Conservation (phyloP, 23 red algal genomes). For the Chondrus crispus region DNA sequence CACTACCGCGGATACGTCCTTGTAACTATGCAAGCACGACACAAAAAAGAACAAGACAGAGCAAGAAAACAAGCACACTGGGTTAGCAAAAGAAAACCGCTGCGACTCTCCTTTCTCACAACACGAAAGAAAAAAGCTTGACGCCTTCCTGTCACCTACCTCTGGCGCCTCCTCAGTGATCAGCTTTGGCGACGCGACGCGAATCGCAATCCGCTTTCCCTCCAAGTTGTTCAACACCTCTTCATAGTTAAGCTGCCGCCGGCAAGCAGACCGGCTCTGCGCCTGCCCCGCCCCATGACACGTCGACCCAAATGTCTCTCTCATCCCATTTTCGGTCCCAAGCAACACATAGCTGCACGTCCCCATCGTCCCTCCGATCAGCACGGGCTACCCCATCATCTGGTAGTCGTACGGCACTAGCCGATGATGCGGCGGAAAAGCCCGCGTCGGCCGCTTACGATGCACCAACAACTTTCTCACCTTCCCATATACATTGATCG, state of each 20-base stretch:
- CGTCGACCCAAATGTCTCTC: constrained; percentile 88
- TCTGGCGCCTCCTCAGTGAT: constrained; percentile 91
- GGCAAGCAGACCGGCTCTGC: constrained; percentile 61
- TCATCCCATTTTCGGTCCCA: constrained; percentile 84
- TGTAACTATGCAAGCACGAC: constrained; percentile 74
- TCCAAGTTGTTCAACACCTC: constrained; percentile 81
- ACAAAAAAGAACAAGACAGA: too few relatives aligned
- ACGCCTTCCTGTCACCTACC: constrained; percentile 20
- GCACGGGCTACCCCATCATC: constrained; percentile 81
- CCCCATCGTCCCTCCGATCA: constrained; percentile 96
- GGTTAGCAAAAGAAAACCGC: too few relatives aligned
- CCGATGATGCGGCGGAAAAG: constrained; percentile 90
- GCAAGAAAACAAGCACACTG: too few relatives aligned
- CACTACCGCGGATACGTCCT: constrained; percentile 91
- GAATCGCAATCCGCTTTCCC: constrained; percentile 77
- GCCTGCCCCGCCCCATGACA: constrained; percentile 93
- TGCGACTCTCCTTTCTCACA: too few relatives aligned
- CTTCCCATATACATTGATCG: constrained; percentile 53
- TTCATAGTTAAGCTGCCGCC: constrained; percentile 77
- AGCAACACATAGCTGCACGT: constrained; percentile 87
- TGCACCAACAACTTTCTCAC: constrained; percentile 76
- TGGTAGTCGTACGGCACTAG: constrained; percentile 89
- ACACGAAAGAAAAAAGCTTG: not conserved
- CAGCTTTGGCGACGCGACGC: constrained; percentile 87
- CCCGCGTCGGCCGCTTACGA: constrained; percentile 90